Evolutionary conservation across 1,284 basidiomycete genomes (phyloP), one percentile per base, ranked within the genome.

Genomic region (Vanrija pseudolonga): DNA sequence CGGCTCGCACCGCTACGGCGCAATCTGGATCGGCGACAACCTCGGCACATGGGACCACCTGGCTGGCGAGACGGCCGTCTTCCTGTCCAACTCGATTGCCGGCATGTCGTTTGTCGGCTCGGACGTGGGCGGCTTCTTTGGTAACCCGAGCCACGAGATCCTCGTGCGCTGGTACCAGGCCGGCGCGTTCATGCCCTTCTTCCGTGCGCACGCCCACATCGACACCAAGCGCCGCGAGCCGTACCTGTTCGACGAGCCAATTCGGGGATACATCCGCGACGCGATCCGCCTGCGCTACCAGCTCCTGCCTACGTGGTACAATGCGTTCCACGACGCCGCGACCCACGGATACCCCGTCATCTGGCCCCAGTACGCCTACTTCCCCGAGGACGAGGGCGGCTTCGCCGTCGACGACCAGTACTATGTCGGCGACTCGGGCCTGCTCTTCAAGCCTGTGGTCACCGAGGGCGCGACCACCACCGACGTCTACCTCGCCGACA

Each of bases 11-110:
- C 86, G 92, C 40, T 94, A 88, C 67, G 92, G 94, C 41, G 94
- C 96, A 1, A 90, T 96, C 81, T 99, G 96, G 95, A 98, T 94
- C 3, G 96, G 96, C 15, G 96, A 99, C 76, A 98, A 98, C 73
- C 80, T 97, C 41, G 92, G 95, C 28, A 92, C 89, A 0, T 98
- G 96, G 96, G 72, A 94, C 57, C 96, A 98, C 70, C 90, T 99
- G 82, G 85, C 85, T 2, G 89, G 91, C 28, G 91, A 92, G 43
- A 83, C 96, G 54, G 90, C 95, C 68, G 98, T 98, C 89, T 86
- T 95, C 11, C 81, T 98, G 39, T 83, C 90, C 14, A 90, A 92
- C 73, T 85, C 86, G 52, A 85, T 99, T 47, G 91, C 85, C n/a
- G 96, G 96, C 23, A 90, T 98, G 84, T 84, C 86, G 44, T 98